Percentiles rank a stretch among this genome's conserved stretches.
Evolutionary conservation across 192 early-diverging fungal species (phyloP).

Genomic region (Coemansia sp.): DNA sequence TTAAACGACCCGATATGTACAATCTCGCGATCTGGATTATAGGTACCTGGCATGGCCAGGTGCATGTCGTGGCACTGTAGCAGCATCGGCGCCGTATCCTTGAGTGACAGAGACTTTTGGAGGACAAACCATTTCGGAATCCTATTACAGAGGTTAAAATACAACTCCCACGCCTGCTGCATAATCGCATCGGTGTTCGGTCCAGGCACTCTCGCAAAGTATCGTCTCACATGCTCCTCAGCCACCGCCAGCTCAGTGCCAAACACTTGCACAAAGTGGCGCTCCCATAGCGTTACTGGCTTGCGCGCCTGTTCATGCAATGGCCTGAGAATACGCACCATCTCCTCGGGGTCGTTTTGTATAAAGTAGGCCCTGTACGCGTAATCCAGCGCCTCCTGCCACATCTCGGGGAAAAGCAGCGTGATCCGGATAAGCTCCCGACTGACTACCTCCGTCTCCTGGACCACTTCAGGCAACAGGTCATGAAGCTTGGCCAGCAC

Average conservation of each 20-base stretch:
- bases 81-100: slow-evolving; percentile 88
- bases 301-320: slow-evolving; percentile 70
- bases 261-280: slow-evolving; percentile 88
- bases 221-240: slow-evolving; percentile 81
- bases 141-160: slow-evolving; percentile 72
- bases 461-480: slow-evolving; percentile 79
- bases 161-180: slow-evolving; percentile 93
- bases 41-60: slow-evolving; percentile 84
- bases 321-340: slow-evolving; percentile 84
- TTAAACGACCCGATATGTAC: slow-evolving; percentile 82
- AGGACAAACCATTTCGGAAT: slow-evolving; percentile 84
- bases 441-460: slow-evolving; percentile 86
- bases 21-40: slow-evolving; percentile 81
- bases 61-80: slow-evolving; percentile 82
- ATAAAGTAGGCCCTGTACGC: slow-evolving; percentile 81
- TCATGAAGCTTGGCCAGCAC: slow-evolving; percentile 91
- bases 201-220: slow-evolving; percentile 50
- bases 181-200: slow-evolving; percentile 77
- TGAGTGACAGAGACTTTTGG: slow-evolving; percentile 79
- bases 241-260: slow-evolving; percentile 86
- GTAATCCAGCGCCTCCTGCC: slow-evolving; percentile 90
- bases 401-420: slow-evolving; percentile 95
- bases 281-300: slow-evolving; percentile 88
- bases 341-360: slow-evolving; percentile 79
- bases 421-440: slow-evolving; percentile 95